Percentiles rank a stretch among this genome's conserved stretches.
Evolutionary conservation across 192 early-diverging fungal genomes (phyloP).

Genomic region (Coemansia sp.): DNA sequence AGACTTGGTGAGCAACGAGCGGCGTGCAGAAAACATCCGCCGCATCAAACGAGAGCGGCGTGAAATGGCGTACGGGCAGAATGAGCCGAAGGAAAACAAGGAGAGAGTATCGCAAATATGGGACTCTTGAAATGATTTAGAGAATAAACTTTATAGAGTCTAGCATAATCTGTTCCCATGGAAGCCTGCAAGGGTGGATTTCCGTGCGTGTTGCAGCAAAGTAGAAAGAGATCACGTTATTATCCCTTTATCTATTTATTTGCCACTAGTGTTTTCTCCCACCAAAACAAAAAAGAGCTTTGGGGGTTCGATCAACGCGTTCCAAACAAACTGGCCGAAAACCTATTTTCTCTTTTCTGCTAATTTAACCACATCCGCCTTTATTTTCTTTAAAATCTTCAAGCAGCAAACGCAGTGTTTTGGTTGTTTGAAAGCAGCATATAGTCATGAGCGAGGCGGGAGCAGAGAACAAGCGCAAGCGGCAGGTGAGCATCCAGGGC

Average conservation of each 20-base stretch:
- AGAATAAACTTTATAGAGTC: constrained; percentile 1
- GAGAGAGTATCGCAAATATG: not conserved
- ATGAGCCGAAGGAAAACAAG: constrained; percentile 8
- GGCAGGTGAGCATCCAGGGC: constrained; percentile 44
- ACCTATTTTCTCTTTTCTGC: constrained; percentile 5
- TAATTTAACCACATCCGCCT: constrained; percentile 1
- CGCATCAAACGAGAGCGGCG: constrained; percentile 49
- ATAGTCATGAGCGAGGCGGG: constrained; percentile 10
- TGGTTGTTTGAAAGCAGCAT: too few species aligned
- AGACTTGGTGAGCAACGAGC: constrained; percentile 47
- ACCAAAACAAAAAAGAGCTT: not conserved
- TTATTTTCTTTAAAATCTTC: constrained; percentile 5
- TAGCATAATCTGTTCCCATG: too few species aligned
- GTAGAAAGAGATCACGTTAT: too few species aligned
- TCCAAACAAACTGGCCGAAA: not conserved
- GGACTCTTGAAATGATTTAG: not conserved
- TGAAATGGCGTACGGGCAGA: constrained; percentile 28
- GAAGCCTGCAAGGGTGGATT: too few species aligned
- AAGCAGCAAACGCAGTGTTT: not conserved
- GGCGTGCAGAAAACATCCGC: constrained; percentile 47
- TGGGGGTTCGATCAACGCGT: constrained; percentile 2
- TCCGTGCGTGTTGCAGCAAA: too few species aligned
- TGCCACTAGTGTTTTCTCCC: not conserved
- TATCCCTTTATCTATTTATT: not conserved
- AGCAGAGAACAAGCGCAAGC: constrained; percentile 49